These are phyloP conservation scores for Takakia lepidozioides DNA, from an alignment of 225 moss, liverwort and hornwort species.

Conservation along the genomic window DNA sequence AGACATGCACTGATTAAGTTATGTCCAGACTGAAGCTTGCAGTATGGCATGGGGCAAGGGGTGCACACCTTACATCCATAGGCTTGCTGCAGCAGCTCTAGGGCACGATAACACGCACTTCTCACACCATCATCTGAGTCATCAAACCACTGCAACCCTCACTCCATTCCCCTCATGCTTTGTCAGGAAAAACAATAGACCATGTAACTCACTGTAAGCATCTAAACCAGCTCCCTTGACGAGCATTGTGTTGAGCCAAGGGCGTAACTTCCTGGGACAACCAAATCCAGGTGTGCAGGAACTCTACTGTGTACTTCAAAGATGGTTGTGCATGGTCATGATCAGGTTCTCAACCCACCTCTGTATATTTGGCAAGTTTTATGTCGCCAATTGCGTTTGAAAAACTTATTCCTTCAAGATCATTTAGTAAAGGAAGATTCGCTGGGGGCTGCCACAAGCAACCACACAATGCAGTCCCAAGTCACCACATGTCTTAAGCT, in stretches of 20 bases:
- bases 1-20: neutral
- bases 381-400: conserved; percentile 48
- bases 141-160: conserved; percentile 69
- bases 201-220: no score
- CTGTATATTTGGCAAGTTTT: conserved; percentile 66
- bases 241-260: no score
- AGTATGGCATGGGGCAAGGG: neutral
- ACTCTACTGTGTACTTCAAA: neutral
- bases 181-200: no score
- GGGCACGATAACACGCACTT: conserved; percentile 51
- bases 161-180: no score
- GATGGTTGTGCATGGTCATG: no score
- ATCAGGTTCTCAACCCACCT: conserved; percentile 27
- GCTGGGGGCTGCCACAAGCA: conserved; percentile 51
- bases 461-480: neutral
- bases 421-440: conserved; percentile 61
- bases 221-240: no score
- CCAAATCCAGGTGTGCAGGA: neutral
- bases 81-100: conserved; percentile 57
- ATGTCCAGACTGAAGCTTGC: neutral
- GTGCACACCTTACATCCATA: conserved; percentile 61
- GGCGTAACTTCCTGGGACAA: no score
- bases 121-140: conserved; percentile 67
- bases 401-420: conserved; percentile 21
- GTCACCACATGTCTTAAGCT: no score